Evolutionary conservation across 495 filamentous ascomycete genomes (phyloP), one percentile per base, ranked within the genome.

Genomic region (Aspergillus funiculosus): DNA sequence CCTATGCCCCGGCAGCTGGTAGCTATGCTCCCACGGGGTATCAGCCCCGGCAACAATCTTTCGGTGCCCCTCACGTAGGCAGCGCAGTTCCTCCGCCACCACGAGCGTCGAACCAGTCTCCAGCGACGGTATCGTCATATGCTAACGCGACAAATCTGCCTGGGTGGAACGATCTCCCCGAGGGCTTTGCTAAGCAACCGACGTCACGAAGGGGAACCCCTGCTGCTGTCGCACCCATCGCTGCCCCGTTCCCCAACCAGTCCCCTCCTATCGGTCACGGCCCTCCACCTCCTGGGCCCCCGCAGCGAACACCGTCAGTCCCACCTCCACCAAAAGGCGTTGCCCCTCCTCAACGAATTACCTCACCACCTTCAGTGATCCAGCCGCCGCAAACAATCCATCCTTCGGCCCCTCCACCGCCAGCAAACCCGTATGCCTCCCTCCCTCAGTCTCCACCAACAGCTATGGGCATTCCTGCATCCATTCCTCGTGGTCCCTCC

Each of bases 101-200:
- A 29, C 75, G 79, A 19, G 71, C 67, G 15, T 66, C 69, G 28
- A 71, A 72, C 45, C 68, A 79, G 24, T 85, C 85, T 18, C 78
- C 82, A 20, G 77, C 81, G 9, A 69, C 65, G 14, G 50, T 71
- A 22, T 64, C 66, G 10, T 83, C 86, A 9, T 88, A 89, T 40
- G 75, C 85, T 13, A 85, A 79, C 46, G 75, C 76, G 48, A 79
- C 78, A 46, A 81, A 85, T 46, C 77, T 80, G 30, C 78, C 79
- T 25, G 83, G 83, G 41, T 99, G 92, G 92, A 99, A 99, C 53
- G 92, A 99, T 65, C 81, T 91, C 44, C 92, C 92, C 0, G 80
- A 94, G 53, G 86, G 63, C 44, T 77, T 95, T 20, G 75, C 79
- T 21, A 94, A 90, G 60, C 71, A 83, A 29, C 78, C 83, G 19